These are phyloP conservation scores for Emergomyces pasteurianus DNA, from an alignment of 2,329 filamentous ascomycete species.

Conservation along the genomic window DNA sequence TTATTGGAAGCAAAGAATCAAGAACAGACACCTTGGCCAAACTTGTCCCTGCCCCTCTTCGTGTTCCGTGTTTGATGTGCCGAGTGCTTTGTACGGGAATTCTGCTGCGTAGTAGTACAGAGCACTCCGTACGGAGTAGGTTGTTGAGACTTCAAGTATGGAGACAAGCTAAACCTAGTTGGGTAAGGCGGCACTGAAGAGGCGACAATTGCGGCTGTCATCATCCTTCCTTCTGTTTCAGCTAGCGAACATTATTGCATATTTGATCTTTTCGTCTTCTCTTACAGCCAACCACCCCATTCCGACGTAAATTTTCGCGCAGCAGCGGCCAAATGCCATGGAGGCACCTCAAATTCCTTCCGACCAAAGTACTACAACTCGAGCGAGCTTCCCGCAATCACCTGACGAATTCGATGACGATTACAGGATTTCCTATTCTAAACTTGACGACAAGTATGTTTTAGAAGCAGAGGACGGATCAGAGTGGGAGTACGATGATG, in stretches of 20 bases:
- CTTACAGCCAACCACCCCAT: neutral
- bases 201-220: no score
- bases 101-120: no score
- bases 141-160: no score
- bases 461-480: slow-evolving; percentile 73
- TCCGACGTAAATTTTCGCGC: neutral
- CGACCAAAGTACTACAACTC: neutral
- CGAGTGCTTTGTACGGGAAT: no score
- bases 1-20: no score
- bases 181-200: neutral
- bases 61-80: no score
- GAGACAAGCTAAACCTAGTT: neutral
- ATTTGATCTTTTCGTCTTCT: neutral
- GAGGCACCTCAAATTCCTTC: slow-evolving; percentile 2
- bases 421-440: slow-evolving; percentile 77
- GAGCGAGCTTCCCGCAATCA: slow-evolving; percentile 39
- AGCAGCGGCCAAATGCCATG: slow-evolving; percentile 1
- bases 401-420: slow-evolving; percentile 61
- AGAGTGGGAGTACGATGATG: slow-evolving; percentile 71
- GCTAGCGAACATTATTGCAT: neutral
- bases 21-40: no score
- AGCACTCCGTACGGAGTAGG: no score
- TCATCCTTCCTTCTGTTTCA: neutral
- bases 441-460: slow-evolving; percentile 66
- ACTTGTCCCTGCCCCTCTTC: no score